Base-by-base conservation (phyloP, 1,284 basidiomycete genomes). In the Phenoliferia sp. region DNA sequence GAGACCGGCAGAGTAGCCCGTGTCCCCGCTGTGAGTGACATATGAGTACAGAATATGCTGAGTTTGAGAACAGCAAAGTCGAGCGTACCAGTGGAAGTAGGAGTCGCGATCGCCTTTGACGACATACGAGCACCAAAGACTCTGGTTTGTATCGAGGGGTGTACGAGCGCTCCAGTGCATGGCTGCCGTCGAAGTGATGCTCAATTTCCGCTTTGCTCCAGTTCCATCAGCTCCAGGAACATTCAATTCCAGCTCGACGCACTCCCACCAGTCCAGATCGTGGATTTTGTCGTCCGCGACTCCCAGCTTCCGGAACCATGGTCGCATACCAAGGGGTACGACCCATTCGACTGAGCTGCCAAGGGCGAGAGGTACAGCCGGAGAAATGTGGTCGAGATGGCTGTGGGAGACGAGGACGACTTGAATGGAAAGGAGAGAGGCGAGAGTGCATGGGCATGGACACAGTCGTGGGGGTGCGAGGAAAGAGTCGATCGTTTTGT, bases 111-210 rank as follows among this genome's bases (percentile, higher is more conserved):
- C 31, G 5, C 73, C 69, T 39, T 79, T 76, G 44, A 81, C 77
- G 58, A 80, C 80, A 72, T 79, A 81, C 0, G 77, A 78, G 7
- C 77, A 73, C 80, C 82, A 83, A 17, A 83, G 77, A 0, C 80
- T 80, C 9, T 79, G 79, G 67, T 83, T 83, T 35, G 80, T 81
- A 68, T 82, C 82, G 1, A 80, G 70, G 0, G 79, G 79, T 10
- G 79, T 79, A 7, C 82, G 76, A 3, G 80, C 82, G 2, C 80
- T 80, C 82, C 82, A 83, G 73, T 83, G 82, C 76, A 80, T 64
- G 5, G 71, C 62, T 3, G 71, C 68, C 26, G 63, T 65, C 22
- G 66, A 64, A 12, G 62, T 19, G 12, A 73, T 48, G 32, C 58
- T 35, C 19, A 69, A 34, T 44, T 29, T 59, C 2, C 28, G 17